Conservation (phyloP, 768 basidiomycete genomes). For the Terana coerulea region DNA sequence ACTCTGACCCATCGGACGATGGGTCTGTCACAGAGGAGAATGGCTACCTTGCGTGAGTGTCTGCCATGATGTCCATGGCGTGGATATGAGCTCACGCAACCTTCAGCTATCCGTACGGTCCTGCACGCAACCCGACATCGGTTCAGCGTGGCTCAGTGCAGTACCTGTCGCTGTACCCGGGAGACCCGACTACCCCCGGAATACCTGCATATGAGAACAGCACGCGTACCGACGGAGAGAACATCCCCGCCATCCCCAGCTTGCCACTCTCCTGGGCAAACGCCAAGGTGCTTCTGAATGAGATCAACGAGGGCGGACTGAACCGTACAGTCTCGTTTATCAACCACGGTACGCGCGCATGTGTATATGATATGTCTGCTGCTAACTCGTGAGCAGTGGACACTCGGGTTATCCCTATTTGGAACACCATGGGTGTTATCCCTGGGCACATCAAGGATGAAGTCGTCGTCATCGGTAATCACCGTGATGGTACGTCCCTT, state of each 20-base stretch:
- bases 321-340: conserved; percentile 47
- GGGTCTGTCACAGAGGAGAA: conserved; percentile 73
- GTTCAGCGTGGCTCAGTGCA: conserved; percentile 87
- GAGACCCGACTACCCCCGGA: conserved; percentile 85
- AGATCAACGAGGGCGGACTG: conserved; percentile 41
- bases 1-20: conserved; percentile 84
- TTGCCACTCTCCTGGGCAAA: conserved; percentile 90
- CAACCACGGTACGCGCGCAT: conserved; percentile 44
- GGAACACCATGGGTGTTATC: conserved; percentile 84
- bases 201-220: conserved; percentile 83
- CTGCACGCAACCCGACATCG: conserved; percentile 79
- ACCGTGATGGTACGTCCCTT: conserved; percentile 69
- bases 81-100: neutral
- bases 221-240: conserved; percentile 54
- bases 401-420: conserved; percentile 79
- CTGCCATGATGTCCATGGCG: neutral
- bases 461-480: conserved; percentile 82
- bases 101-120: conserved; percentile 71
- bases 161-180: conserved; percentile 55
- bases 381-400: conserved; percentile 44
- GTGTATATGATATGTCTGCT: neutral
- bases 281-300: conserved; percentile 55
- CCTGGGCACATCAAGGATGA: conserved; percentile 84
- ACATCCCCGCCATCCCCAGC: conserved; percentile 75
- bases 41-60: conserved; percentile 56